Conservation (phyloP, 495 filamentous ascomycete genomes). For the Hyaloscypha finlandica region DNA sequence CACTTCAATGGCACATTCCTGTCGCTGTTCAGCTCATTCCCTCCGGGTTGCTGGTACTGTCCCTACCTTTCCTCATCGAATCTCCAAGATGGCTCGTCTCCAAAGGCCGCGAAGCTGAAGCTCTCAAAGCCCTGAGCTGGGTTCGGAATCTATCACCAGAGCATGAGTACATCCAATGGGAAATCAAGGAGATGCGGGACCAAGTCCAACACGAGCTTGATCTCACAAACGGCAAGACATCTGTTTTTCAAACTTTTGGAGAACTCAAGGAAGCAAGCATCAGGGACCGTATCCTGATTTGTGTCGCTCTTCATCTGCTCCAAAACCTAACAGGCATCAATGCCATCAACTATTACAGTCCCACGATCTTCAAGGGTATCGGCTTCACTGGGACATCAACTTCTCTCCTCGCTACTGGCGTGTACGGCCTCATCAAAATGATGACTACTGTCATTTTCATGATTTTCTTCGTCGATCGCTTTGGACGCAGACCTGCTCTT, state of each 20-base stretch:
- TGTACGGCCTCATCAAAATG: constrained; percentile 47
- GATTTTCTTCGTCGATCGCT: constrained; percentile 53
- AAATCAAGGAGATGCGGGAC: constrained; percentile 38
- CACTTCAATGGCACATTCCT: constrained; percentile 58
- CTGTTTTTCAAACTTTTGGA: constrained; percentile 19
- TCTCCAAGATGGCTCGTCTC: constrained; percentile 63
- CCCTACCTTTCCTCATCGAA: constrained; percentile 50
- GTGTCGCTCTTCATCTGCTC: constrained; percentile 34
- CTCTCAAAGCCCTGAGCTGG: constrained; percentile 27
- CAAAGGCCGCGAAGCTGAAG: constrained; percentile 52
- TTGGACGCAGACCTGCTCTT: constrained; percentile 44
- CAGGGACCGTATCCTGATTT: constrained; percentile 36
- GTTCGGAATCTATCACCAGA: constrained; percentile 29
- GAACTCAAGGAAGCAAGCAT: constrained; percentile 28
- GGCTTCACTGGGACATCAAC: constrained; percentile 48
- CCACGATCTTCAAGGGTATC: constrained; percentile 50
- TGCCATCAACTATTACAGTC: constrained; percentile 55
- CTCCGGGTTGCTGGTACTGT: constrained; percentile 47
- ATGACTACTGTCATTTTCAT: constrained; percentile 36
- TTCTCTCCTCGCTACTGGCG: constrained; percentile 49
- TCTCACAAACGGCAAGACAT: neutral
- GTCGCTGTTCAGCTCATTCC: constrained; percentile 60
- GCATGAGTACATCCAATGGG: constrained; percentile 36
- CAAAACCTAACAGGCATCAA: constrained; percentile 42
- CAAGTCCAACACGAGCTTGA: constrained; percentile 11